Evolutionary conservation across 306 rosid genomes (phyloP).

Genomic region (Rosa multiflora): DNA sequence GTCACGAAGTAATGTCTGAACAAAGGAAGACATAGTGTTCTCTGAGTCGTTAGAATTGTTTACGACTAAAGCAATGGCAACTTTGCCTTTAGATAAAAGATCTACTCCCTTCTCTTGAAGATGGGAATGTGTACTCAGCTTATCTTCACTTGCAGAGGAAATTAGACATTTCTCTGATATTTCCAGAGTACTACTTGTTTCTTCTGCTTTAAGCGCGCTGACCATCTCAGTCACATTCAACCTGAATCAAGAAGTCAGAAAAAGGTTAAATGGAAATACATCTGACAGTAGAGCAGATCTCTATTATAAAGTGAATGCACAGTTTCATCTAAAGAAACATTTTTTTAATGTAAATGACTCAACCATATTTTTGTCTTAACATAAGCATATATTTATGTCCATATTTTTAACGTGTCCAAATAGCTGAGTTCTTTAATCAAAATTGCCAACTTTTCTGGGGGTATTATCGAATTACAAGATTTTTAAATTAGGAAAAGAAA

Average conservation of each 20-base stretch:
- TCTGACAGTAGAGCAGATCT: constrained; percentile 14
- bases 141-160: constrained; percentile 43
- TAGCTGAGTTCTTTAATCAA: background rate
- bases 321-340: background rate
- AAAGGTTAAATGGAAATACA: constrained; percentile 30
- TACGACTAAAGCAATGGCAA: constrained; percentile 66
- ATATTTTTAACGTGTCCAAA: background rate
- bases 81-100: constrained; percentile 68
- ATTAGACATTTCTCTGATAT: constrained; percentile 47
- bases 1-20: constrained; percentile 53
- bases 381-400: background rate
- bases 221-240: constrained; percentile 63
- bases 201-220: constrained; percentile 37
- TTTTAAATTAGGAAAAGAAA: background rate
- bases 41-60: constrained; percentile 46
- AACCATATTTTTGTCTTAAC: background rate
- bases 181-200: constrained; percentile 37
- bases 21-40: constrained; percentile 27
- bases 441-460: background rate
- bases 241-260: constrained; percentile 47
- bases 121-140: constrained; percentile 35
- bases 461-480: background rate
- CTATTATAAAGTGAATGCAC: background rate
- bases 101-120: constrained; percentile 58
- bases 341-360: background rate